Conservation (phyloP, 176 grass and related monocot species). For the Thinopyrum elongatum region DNA sequence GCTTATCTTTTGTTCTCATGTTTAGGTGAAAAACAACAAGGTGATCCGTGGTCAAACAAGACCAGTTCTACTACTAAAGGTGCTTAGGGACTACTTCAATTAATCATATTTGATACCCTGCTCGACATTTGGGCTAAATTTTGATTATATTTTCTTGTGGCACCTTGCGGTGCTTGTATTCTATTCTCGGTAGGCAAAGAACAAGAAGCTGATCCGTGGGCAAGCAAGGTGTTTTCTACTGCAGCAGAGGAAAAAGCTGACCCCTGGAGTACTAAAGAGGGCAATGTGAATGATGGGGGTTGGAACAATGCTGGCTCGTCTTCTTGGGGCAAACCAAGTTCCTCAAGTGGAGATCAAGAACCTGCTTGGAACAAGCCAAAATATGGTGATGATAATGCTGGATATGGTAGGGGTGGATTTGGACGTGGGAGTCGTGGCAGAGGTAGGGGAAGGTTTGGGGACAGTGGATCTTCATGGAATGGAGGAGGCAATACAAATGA, state of each 20-base stretch:
- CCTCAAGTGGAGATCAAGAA: conserved; percentile 35
- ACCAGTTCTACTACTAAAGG: conserved; percentile 27
- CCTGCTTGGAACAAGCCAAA: conserved; percentile 46
- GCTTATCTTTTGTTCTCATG: conserved; percentile 13
- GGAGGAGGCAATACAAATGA: conserved; percentile 26
- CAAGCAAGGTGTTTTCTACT: conserved; percentile 40
- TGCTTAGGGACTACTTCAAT: conserved; percentile 5
- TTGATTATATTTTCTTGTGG: conserved; percentile 1
- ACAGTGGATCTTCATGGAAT: conserved; percentile 42
- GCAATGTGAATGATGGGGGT: conserved; percentile 33
- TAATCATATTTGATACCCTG: conserved; percentile 3
- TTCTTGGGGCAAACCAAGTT: conserved; percentile 48
- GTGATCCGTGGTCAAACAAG: conserved; percentile 35
- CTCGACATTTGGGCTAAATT: conserved; percentile 14
- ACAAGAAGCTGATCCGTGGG: conserved; percentile 50
- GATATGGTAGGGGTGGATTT: conserved; percentile 38
- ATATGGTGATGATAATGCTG: conserved; percentile 36
- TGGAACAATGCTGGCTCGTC: conserved; percentile 36
- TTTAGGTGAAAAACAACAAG: conserved; percentile 30
- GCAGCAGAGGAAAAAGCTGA: conserved; percentile 21
- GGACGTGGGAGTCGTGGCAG: conserved; percentile 37
- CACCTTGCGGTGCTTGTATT: conserved; percentile 10
- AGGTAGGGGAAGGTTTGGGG: conserved; percentile 44
- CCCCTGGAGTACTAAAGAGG: conserved; percentile 39
- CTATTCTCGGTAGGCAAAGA: conserved; percentile 35